These are phyloP conservation scores for Tulasnella sp. DNA, from an alignment of 768 basidiomycete genomes.

Conservation along the genomic window DNA sequence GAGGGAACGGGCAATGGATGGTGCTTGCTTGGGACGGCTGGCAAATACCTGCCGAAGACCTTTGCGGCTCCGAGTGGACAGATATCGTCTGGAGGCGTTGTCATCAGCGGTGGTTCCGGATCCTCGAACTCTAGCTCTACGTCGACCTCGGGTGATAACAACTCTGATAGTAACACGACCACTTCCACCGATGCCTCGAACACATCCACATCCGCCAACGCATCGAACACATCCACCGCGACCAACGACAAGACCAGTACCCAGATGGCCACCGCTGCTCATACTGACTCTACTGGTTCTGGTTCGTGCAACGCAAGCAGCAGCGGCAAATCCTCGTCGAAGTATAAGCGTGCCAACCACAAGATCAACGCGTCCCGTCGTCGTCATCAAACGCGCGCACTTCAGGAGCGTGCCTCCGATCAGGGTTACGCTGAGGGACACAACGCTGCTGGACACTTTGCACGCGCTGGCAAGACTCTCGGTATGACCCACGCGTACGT, in stretches of 20 bases:
- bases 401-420: too few species aligned
- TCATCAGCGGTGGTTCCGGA: constrained; percentile 10
- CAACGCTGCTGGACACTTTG: too few species aligned
- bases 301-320: neutral
- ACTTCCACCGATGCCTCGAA: neutral
- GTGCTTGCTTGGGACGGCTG: constrained; percentile 58
- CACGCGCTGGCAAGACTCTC: too few species aligned
- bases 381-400: neutral
- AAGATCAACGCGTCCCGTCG: neutral
- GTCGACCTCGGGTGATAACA: neutral
- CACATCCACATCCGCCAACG: too few species aligned
- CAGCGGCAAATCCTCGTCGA: neutral
- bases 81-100: constrained; percentile 13
- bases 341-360: neutral
- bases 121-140: constrained; percentile 20
- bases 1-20: constrained; percentile 51
- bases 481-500: too few species aligned
- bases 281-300: neutral
- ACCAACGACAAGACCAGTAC: too few species aligned
- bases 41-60: constrained; percentile 42
- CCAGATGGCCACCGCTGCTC: neutral
- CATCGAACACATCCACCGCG: too few species aligned
- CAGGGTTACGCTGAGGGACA: too few species aligned
- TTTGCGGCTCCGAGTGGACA: constrained; percentile 45
- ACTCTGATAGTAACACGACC: too few species aligned